phyloP scores from a whole-genome alignment of 495 filamentous ascomycete species.

The Aspergillus avenaceus region DNA sequence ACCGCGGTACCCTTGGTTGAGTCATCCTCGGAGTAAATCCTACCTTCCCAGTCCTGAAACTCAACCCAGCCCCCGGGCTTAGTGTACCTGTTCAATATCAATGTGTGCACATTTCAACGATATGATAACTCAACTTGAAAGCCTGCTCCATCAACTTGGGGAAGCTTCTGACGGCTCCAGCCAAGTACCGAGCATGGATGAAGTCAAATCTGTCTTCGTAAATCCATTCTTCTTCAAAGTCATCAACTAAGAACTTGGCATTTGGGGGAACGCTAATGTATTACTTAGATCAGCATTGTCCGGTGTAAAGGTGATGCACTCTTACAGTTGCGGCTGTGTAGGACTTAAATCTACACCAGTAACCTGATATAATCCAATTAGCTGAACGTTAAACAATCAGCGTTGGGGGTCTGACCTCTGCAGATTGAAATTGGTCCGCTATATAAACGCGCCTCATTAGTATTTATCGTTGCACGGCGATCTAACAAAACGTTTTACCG shows the following conservation, averaged over 20 bases:
- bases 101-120: neutral
- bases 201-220: neutral
- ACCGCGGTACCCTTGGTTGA: neutral
- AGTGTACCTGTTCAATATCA: neutral
- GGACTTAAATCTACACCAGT: neutral
- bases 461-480: no score
- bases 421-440: neutral
- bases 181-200: neutral
- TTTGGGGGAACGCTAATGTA: neutral
- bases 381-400: neutral
- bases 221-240: neutral
- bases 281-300: no score
- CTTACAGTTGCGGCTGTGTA: neutral
- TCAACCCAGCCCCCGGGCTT: neutral
- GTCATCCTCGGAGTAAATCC: neutral
- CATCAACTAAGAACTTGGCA: neutral
- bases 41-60: no score
- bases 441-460: no score
- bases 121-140: neutral
- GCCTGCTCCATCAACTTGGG: slow-evolving; percentile 2
- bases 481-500: neutral
- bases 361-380: neutral
- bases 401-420: neutral
- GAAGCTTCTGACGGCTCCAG: neutral
- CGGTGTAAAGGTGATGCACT: no score